A percentile compares a stretch with the other conserved stretches of the same genome.
phyloP scores from a whole-genome alignment of 306 rosid genomes.

The Pyrus communis region DNA sequence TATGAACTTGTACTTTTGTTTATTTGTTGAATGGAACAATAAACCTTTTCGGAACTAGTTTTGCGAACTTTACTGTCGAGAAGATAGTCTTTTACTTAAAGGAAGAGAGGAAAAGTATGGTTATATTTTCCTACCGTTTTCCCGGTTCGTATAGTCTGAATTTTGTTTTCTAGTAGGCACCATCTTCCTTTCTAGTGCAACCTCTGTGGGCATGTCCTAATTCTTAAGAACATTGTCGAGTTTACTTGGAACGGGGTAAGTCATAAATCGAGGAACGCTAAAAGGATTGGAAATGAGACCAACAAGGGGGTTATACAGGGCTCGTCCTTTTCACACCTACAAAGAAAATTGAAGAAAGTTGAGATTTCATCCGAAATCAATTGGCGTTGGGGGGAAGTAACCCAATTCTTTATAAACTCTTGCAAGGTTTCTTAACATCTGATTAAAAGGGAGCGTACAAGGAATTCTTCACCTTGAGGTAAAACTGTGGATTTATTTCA shows the following conservation, averaged over 20 bases:
- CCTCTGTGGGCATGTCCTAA: neutral
- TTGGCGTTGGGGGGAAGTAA: accelerated
- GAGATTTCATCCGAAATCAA: too few species aligned
- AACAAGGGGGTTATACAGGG: neutral
- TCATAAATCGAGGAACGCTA: neutral
- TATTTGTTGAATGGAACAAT: slow-evolving; percentile 37
- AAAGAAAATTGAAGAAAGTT: too few species aligned
- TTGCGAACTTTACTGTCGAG: slow-evolving; percentile 13
- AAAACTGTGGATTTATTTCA: neutral
- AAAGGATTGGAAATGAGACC: too few species aligned
- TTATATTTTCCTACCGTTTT: neutral
- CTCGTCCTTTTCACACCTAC: too few species aligned
- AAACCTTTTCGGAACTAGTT: slow-evolving; percentile 32
- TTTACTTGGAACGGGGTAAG: neutral
- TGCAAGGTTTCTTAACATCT: too few species aligned
- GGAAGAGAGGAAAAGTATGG: slow-evolving; percentile 4
- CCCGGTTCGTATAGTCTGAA: neutral
- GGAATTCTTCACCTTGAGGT: too few species aligned
- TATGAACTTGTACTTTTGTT: slow-evolving; percentile 43
- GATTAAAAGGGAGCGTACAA: too few species aligned
- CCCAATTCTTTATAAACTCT: too few species aligned
- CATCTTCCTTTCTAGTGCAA: neutral
- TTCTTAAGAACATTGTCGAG: neutral
- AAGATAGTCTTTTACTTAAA: slow-evolving; percentile 16
- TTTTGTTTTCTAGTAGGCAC: neutral